These are phyloP conservation scores for Aspergillus egyptiacus DNA, from an alignment of 495 filamentous ascomycete genomes.

Conservation along the genomic window DNA sequence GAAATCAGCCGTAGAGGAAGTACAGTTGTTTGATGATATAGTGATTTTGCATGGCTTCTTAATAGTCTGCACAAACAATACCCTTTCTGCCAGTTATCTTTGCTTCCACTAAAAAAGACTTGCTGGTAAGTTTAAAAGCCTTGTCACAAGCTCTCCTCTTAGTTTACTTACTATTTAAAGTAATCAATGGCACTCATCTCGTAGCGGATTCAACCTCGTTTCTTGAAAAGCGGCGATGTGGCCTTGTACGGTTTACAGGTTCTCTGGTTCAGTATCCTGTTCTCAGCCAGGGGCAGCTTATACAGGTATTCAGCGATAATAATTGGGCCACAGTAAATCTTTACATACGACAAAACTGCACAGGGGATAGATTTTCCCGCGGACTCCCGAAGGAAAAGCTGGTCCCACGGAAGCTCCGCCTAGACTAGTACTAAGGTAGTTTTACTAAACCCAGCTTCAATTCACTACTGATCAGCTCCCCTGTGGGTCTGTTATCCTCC, in stretches of 20 bases:
- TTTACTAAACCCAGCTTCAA: no score
- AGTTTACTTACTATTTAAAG: constrained; percentile 46
- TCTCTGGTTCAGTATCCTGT: constrained; percentile 89
- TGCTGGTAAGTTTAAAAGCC: constrained; percentile 48
- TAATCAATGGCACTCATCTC: constrained; percentile 96
- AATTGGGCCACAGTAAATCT: no score
- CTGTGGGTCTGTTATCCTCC: no score
- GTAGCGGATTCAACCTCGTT: constrained; percentile 85
- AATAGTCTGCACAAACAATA: constrained; percentile 95
- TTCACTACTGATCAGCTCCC: no score
- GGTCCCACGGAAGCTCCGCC: no score
- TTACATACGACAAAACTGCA: no score
- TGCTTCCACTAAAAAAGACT: constrained; percentile 85
- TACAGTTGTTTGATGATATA: constrained; percentile 88
- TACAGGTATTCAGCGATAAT: no score
- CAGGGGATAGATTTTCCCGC: no score
- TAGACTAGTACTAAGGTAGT: no score
- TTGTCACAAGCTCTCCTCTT: constrained; percentile 28
- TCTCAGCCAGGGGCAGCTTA: constrained; percentile 86
- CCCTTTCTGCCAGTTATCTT: constrained; percentile 83
- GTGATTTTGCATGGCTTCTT: constrained; percentile 96
- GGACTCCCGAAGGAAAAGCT: no score
- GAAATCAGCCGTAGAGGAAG: constrained; percentile 72
- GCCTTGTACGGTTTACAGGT: constrained; percentile 82
- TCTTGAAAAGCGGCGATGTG: constrained; percentile 88